Evolutionary conservation across 257 asterid species (phyloP), one percentile per base, ranked within the genome.

Genomic region (Nicotiana otophora): DNA sequence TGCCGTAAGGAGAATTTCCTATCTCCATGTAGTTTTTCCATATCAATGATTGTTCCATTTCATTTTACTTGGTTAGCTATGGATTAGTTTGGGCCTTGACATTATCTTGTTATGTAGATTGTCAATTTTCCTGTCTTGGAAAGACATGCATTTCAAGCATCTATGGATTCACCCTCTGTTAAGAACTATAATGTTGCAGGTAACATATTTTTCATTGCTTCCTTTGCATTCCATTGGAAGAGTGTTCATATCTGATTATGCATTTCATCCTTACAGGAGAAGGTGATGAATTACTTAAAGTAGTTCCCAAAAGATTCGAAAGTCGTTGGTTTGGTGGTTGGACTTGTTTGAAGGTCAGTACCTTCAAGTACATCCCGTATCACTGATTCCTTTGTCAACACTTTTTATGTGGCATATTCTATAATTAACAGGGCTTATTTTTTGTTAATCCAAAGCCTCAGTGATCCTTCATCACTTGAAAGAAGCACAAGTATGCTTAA

Each of bases 241-340:
- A 82, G n/a, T 75, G 36, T 60, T 82, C 58, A 75, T 65, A 48
- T 5, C 36, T 74, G 80, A 57, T 58, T 31, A 62, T 80, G 31
- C 51, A 19, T 84, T 82, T 70, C 69, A 84, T 83, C 36, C 83
- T 84, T 83, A 78, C 91, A 89, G 96, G 79, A 83, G 87, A 84
- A 77, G 68, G 84, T 82, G 3, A 82, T 69, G 78, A 39, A 34
- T 77, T n/a, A 30, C 67, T 82, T 58, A 66, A 82, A 78, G 60
- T 51, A 53, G 83, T 84, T 86, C 83, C 86, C 82, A 92, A 86
- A 48, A 77, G 87, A 85, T 92, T 88, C 67, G 87, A 89, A 66
- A 94, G 97, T 85, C 93, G 92, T 39, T 94, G 98, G 97, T 82
- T 89, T 85, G 97, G 97, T 85, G 97, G 96, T 89, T 92, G 96